Evolutionary conservation across 2,329 filamentous ascomycete species (phyloP), one percentile per base, ranked within the genome.

Genomic region (Aureobasidium sp.): DNA sequence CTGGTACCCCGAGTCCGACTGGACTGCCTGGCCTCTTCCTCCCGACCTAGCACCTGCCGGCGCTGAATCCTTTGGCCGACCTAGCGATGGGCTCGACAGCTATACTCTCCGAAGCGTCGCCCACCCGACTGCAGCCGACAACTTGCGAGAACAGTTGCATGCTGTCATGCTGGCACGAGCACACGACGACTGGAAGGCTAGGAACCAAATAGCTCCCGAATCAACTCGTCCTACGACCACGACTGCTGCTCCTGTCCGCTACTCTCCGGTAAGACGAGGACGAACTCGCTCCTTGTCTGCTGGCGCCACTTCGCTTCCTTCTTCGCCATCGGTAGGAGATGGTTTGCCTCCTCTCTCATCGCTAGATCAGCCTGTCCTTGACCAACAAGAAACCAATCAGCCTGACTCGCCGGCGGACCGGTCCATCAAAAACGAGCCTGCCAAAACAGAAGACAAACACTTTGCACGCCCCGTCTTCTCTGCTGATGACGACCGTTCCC

Each of bases 1-100:
- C 2, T 77, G 81, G 66, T 67, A 73, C 15, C 79, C 82, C 1
- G 68, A 83, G 0, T 83, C 81, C 63, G 66, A 71, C 5, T 97
- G 93, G 92, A 90, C 89, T 21, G 89, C 91, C 0, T 97, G 93
- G 93, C 93, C 93, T 5, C 72, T 95, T 69, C 79, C 79, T 25
- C 78, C 82, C 5, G 75, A 78, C 8, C 75, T 81, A 29, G 85
- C 94, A 7, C 89, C 89, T 1, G 75, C 77, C 16, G 77, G 79
- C 15, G 76, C 77, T 25, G 81, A 89, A 64, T 71, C 77, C 57
- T 78, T 77, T 66, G 76, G 71, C 64, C 30, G 21, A 5, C 15
- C 30, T 6, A 42, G 65, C 29, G 65, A 68, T 8, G 78, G 83
- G 52, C 75, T 78, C 7, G 75, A 82, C 59, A 81, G 11, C 13